Base-by-base conservation (phyloP, 192 early-diverging fungal genomes). In the Rhizophagus prolifer region DNA sequence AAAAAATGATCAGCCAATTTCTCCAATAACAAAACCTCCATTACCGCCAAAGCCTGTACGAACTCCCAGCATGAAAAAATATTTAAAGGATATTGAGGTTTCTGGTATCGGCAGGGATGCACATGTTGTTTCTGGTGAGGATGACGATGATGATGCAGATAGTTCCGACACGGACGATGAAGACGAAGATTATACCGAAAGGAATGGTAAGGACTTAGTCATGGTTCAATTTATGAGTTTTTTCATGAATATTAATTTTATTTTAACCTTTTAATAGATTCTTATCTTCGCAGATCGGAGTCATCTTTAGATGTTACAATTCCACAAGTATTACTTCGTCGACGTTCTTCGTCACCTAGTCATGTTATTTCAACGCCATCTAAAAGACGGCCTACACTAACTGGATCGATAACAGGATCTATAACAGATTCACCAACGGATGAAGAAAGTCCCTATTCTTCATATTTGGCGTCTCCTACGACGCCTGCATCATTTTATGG, bases 21-120 rank as follows among this genome's bases (percentile, higher is more conserved):
- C 76, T 21, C 82, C 81, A 23, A 81, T 83, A 2, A 82, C 75
- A 26, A 87, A 90, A 79, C 88, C 88, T 21, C 81, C 80, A 6
- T 25, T 89, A 71, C 88, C 88, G 38, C 88, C 88, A 31, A 89
- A 89, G 68, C 88, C 88, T 31, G 80, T 80, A n/a, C 79, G 81
- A 26, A 70, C 46, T 44, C 31, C 44, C n/a, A 46, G 79, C 31
- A 58, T 79, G 71, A 80, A 78, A 65, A 78, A 79, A 58, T 70
- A 81, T 70, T 47, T 77, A 14, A 58, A 50, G 28, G 78, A 78
- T 58, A 61, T 80, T 41, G 64, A 78, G 21, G 74, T 81, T 46
- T 60, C 67, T 13, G 79, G 38, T 47, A 65, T 46, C 6, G 38
- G 74, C 31, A 80, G 71, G 64, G 79, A 44, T 68, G 23, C 31